Conservation (phyloP, 1,284 basidiomycete species). For the Rhodotorula sp. region DNA sequence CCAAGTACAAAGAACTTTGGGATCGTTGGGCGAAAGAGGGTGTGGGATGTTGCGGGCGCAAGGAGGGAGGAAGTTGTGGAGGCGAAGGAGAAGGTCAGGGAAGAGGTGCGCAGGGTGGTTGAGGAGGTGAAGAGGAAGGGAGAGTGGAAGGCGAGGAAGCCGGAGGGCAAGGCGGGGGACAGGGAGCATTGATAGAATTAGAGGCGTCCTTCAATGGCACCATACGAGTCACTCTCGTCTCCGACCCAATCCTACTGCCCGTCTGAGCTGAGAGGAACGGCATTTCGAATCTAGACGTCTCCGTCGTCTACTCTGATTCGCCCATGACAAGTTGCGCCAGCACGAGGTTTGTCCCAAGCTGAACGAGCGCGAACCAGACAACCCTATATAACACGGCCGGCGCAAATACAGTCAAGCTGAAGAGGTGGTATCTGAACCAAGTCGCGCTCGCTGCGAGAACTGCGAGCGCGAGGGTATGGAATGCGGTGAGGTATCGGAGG, state of each 20-base stretch:
- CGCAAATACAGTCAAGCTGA: slow-evolving; percentile 41
- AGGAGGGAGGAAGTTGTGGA: slow-evolving; percentile 16
- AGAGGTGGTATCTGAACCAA: slow-evolving; percentile 38
- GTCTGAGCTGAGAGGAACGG: background rate
- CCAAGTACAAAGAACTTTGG: slow-evolving; percentile 93
- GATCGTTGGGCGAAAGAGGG: slow-evolving; percentile 64
- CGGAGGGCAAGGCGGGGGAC: slow-evolving; percentile 35
- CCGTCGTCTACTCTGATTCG: background rate
- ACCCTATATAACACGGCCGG: slow-evolving; percentile 35
- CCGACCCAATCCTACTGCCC: background rate
- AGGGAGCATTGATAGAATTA: background rate
- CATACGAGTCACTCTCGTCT: no score
- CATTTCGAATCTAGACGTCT: background rate
- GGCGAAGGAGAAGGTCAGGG: slow-evolving; percentile 38
- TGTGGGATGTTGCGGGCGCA: slow-evolving; percentile 45
- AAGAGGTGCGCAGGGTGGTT: slow-evolving; percentile 55
- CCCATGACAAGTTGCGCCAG: slow-evolving; percentile 3
- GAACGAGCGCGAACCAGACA: slow-evolving; percentile 29
- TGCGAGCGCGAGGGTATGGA: slow-evolving; percentile 26
- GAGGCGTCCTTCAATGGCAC: background rate
- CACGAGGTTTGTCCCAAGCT: slow-evolving; percentile 16
- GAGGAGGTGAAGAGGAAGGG: slow-evolving; percentile 55
- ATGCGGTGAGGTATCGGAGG: slow-evolving; percentile 4
- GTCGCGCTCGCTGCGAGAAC: slow-evolving; percentile 21
- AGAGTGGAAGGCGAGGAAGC: slow-evolving; percentile 33